These are phyloP conservation scores for Intubia oerlemansii DNA, from an alignment of 2,329 filamentous ascomycete genomes.

Conservation along the genomic window DNA sequence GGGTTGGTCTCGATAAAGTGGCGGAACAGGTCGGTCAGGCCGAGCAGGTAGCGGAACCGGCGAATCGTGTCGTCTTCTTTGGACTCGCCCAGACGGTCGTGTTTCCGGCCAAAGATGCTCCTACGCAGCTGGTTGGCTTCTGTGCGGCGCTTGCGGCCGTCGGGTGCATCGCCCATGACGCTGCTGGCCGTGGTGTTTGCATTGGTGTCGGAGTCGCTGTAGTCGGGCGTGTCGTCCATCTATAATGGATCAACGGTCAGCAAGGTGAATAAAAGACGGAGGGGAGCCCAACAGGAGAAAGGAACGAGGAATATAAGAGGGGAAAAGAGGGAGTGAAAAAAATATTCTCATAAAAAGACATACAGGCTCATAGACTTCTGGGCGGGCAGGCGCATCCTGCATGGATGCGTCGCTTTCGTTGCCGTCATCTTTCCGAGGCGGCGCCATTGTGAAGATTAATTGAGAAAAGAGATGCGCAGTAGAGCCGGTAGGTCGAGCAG, in stretches of 20 bases:
- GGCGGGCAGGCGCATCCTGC: conserved; percentile 34
- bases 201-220: conserved; percentile 45
- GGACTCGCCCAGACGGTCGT: conserved; percentile 78
- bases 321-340: too few relatives aligned
- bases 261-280: too few relatives aligned
- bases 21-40: conserved; percentile 88
- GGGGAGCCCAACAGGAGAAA: too few relatives aligned
- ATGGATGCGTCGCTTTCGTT: conserved; percentile 41
- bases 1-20: conserved; percentile 98
- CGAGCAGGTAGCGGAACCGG: conserved; percentile 83
- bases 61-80: conserved; percentile 90
- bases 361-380: too few relatives aligned
- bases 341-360: too few relatives aligned
- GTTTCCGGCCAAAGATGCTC: conserved; percentile 87
- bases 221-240: conserved; percentile 44
- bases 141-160: conserved; percentile 69
- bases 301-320: too few relatives aligned
- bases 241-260: too few relatives aligned
- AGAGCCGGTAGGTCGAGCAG: neutral
- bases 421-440: conserved; percentile 17
- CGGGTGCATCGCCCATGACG: conserved; percentile 54
- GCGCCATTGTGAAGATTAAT: conserved; percentile 3
- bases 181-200: conserved; percentile 62
- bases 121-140: conserved; percentile 80
- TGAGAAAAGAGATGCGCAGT: neutral